phyloP scores from a whole-genome alignment of 768 basidiomycete species.

The Auricularia heimuer region DNA sequence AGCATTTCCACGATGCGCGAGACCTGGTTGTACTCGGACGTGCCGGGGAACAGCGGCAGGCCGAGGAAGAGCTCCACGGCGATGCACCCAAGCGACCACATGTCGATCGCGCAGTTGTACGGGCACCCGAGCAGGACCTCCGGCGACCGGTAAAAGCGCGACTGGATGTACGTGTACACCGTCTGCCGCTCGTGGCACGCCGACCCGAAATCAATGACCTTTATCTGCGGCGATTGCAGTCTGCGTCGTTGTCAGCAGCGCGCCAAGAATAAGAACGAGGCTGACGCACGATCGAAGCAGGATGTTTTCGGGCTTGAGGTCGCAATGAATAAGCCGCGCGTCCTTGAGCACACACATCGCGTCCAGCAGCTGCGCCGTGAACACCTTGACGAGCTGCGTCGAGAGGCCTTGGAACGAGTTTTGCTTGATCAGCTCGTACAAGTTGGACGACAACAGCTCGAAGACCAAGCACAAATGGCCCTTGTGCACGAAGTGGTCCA shows the following conservation, averaged over 20 bases:
- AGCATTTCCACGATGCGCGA: constrained; percentile 97
- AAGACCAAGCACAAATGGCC: constrained; percentile 97
- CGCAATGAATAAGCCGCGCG: constrained; percentile 93
- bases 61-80: constrained; percentile 97
- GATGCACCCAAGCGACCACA: constrained; percentile 99
- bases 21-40: constrained; percentile 98
- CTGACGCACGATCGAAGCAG: constrained; percentile 55
- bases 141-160: constrained; percentile 95
- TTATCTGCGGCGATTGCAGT: constrained; percentile 94
- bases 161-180: constrained; percentile 99
- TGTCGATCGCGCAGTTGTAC: constrained; percentile 92
- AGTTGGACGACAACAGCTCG: constrained; percentile 90
- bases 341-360: constrained; percentile 89
- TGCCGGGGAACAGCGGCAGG: constrained; percentile 92
- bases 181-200: constrained; percentile 98
- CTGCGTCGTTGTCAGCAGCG: constrained; percentile 29
- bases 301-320: constrained; percentile 98
- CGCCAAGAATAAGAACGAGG: not conserved
- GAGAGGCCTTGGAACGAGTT: constrained; percentile 97
- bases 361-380: constrained; percentile 91
- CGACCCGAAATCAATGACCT: constrained; percentile 98
- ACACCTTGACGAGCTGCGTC: constrained; percentile 96
- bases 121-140: constrained; percentile 93
- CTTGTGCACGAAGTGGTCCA: constrained; percentile 94
- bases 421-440: constrained; percentile 99